phyloP scores from a whole-genome alignment of 116 monocot genomes.

The Dioscorea cayenensis region DNA sequence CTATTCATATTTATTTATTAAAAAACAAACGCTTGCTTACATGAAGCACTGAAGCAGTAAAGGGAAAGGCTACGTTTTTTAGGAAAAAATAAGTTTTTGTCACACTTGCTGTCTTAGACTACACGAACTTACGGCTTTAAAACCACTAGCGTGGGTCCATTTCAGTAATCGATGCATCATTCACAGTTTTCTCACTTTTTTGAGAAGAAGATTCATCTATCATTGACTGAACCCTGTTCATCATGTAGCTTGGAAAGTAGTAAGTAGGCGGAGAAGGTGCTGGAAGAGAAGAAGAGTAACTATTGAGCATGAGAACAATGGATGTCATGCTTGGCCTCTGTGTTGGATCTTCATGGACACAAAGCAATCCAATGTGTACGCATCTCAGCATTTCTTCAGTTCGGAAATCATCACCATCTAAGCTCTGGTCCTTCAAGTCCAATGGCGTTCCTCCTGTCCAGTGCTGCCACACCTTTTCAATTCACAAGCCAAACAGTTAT shows the following conservation, averaged over 20 bases:
- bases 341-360: conserved; percentile 24
- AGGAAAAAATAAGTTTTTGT: too few relatives aligned
- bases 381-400: conserved; percentile 16
- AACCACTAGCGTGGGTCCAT: too few relatives aligned
- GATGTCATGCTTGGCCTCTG: conserved; percentile 21
- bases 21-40: too few relatives aligned
- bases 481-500: background rate
- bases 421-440: conserved; percentile 8
- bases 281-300: background rate
- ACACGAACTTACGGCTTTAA: too few relatives aligned
- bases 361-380: conserved; percentile 26
- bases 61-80: too few relatives aligned
- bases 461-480: conserved; percentile 22
- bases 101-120: too few relatives aligned
- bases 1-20: too few relatives aligned
- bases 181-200: too few relatives aligned
- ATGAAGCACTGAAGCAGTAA: too few relatives aligned
- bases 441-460: conserved; percentile 16
- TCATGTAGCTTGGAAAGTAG: background rate
- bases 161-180: too few relatives aligned
- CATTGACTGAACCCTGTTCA: background rate
- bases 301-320: background rate
- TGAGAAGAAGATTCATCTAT: too few relatives aligned
- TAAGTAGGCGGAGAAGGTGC: background rate
- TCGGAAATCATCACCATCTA: background rate